phyloP scores from a whole-genome alignment of 768 basidiomycete species.

The Mycena vulgaris region DNA sequence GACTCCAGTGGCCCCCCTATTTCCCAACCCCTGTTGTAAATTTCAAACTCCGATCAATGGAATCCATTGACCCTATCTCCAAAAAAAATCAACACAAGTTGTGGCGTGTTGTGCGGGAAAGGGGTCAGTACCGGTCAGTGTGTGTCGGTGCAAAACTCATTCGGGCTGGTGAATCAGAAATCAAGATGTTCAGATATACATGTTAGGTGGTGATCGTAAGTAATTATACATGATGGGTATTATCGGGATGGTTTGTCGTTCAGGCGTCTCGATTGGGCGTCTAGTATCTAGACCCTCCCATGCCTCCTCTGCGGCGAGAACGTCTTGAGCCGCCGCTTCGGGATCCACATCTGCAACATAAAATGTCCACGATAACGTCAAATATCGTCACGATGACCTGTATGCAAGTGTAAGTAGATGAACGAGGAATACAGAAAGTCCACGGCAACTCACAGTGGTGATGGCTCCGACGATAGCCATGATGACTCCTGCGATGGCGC shows the following conservation, averaged over 20 bases:
- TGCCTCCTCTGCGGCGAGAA: not conserved
- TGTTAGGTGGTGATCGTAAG: not conserved
- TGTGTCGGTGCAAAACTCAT: too few relatives aligned
- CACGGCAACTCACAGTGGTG: conserved; percentile 66
- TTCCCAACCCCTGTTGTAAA: too few relatives aligned
- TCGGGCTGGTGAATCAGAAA: too few relatives aligned
- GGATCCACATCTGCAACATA: conserved; percentile 66
- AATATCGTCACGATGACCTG: conserved; percentile 79
- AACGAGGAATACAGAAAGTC: not conserved
- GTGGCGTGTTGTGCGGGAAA: too few relatives aligned
- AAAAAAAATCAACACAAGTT: too few relatives aligned
- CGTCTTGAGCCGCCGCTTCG: conserved; percentile 31
- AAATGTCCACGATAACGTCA: conserved; percentile 70
- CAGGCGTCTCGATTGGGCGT: not conserved
- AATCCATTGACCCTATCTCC: too few relatives aligned
- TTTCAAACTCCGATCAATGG: too few relatives aligned
- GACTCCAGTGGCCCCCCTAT: too few relatives aligned
- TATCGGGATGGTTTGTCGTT: too few relatives aligned
- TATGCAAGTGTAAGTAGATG: not conserved
- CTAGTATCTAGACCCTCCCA: not conserved
- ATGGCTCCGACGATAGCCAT: conserved; percentile 74
- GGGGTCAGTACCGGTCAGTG: too few relatives aligned
- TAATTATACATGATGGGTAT: conserved; percentile 4
- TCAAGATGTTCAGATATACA: too few relatives aligned
- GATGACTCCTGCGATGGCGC: conserved; percentile 71